Conservation (phyloP, 306 rosid species). For the Fragaria nilgerrensis region DNA sequence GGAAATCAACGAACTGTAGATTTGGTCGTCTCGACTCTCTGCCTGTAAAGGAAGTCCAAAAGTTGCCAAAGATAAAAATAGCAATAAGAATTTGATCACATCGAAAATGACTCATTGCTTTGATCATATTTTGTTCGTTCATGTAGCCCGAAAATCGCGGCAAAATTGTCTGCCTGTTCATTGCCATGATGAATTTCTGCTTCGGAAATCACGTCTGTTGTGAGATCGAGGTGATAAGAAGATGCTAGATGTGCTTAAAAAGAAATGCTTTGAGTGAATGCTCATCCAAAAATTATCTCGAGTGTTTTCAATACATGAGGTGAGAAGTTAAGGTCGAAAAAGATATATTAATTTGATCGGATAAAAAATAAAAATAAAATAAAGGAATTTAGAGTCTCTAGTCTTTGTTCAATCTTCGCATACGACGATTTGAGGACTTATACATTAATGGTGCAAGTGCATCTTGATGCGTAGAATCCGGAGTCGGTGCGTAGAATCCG, state of each 20-base stretch:
- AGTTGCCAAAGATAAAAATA: not conserved
- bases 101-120: not conserved
- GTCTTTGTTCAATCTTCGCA: no score
- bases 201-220: not conserved
- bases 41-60: constrained; percentile 6
- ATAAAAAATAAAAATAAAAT: no score
- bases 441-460: no score
- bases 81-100: not conserved
- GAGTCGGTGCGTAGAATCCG: no score
- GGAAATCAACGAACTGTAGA: constrained; percentile 9
- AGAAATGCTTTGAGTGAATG: not conserved
- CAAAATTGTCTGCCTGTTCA: not conserved
- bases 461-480: no score
- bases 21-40: constrained; percentile 11
- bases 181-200: not conserved
- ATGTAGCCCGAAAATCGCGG: not conserved
- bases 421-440: no score
- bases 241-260: not conserved
- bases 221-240: not conserved
- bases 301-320: no score
- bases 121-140: not conserved
- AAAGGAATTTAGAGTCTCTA: no score
- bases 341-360: no score
- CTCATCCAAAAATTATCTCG: no score
- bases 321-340: no score